Percentiles rank a stretch among this genome's conserved stretches.
Evolutionary conservation across 2,329 filamentous ascomycete species (phyloP).

Genomic region (Zasmidium angulare): DNA sequence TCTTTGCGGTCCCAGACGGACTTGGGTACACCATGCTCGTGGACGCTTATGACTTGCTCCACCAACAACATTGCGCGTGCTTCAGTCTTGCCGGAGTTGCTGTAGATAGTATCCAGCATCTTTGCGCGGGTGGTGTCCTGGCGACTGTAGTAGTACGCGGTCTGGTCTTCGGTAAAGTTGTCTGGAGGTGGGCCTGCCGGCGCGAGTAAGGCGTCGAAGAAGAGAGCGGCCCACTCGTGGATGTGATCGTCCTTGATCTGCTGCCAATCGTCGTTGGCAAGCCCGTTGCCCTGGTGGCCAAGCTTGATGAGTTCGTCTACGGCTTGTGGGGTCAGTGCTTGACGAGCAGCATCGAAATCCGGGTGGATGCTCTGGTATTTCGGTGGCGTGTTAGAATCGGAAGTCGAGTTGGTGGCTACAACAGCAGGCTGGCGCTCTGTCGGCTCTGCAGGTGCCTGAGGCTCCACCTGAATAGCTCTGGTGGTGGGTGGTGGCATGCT

Average conservation of each 20-base stretch:
- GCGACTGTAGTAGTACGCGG: constrained; percentile 13
- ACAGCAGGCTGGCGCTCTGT: too few relatives aligned
- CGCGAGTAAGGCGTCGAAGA: constrained; percentile 9
- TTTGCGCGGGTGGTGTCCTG: constrained; percentile 6
- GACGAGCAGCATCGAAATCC: constrained; percentile 5
- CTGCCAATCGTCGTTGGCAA: constrained; percentile 10
- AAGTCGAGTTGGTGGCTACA: too few relatives aligned
- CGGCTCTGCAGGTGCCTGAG: not conserved
- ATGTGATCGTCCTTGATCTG: not conserved
- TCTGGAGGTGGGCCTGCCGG: not conserved
- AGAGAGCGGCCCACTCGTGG: constrained; percentile 6
- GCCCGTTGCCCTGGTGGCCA: too few relatives aligned
- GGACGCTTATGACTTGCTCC: constrained; percentile 13
- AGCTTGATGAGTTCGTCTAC: not conserved
- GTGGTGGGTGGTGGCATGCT: not conserved
- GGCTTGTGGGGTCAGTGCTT: not conserved
- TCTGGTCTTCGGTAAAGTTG: constrained; percentile 1
- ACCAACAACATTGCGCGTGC: constrained; percentile 15
- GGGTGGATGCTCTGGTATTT: not conserved
- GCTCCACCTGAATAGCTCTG: not conserved
- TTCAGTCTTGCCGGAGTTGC: constrained; percentile 6
- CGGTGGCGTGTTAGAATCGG: not conserved
- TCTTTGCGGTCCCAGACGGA: constrained; percentile 4
- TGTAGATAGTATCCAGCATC: not conserved
- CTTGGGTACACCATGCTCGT: constrained; percentile 13